Evolutionary conservation across 1,139 yeast genomes (phyloP), one percentile per base, ranked within the genome.

Genomic region (Insectozyma bohioensis): DNA sequence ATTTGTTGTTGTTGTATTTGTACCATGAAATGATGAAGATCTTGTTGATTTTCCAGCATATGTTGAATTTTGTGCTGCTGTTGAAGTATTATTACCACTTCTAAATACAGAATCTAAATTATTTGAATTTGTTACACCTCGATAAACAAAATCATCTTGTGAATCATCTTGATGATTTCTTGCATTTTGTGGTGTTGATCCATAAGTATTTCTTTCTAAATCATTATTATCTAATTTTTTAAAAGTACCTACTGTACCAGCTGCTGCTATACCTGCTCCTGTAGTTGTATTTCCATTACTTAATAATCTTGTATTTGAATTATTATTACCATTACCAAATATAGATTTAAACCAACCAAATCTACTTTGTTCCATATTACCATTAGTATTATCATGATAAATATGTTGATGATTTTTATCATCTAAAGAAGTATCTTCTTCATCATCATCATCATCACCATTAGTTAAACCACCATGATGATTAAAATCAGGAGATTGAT

Each of bases 401-500:
- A 42, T 39, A 12, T 37, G 34, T 6, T 24, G 27, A 20, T 34
- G 24, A 17, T 41, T 35, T 24, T 41, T 39, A 16, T 45, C 45
- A 28, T 44, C 43, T 27, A 43, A 35, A 39, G 46, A 26, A 33
- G 46, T 38, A 12, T 31, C 39, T 12, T 35, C 41, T 11, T 31
- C 43, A 4, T 34, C 37, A 7, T 37, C 39, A 17, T 31, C 41
- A 11, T 36, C 40, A 10, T 35, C 33, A n/a, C 29, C 28, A 12
- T 20, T 14, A 11, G 12, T 10, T 12, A 25, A 25, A 18, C 27
- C 36, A 12, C 24, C 33, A 5, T 27, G 35, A 37, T 61, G 64
- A 33, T 63, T 63, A 46, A 69, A 68, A 42, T 69, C 73, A 0
- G 75, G 75, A 19, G 67, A 63, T 43, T 66, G 75, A 50, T 69